A percentile compares a stretch with the other conserved stretches of the same genome.
phyloP scores from a whole-genome alignment of 306 rosid species.

The Cucurbita moschata region DNA sequence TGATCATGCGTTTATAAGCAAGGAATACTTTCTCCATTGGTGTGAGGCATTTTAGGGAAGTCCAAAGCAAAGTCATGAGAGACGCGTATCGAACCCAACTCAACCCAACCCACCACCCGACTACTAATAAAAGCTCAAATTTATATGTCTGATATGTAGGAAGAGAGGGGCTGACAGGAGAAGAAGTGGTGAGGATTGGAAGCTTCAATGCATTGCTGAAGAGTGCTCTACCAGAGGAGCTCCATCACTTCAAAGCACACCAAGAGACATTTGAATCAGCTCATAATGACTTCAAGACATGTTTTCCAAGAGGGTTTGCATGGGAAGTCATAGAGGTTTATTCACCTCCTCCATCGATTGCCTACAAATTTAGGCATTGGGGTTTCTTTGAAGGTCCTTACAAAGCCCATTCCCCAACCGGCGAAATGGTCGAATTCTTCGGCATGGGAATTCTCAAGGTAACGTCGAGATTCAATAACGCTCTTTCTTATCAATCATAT shows the following conservation, averaged over 20 bases:
- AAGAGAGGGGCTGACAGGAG: constrained; percentile 41
- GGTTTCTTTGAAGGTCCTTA: constrained; percentile 72
- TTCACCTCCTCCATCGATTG: constrained; percentile 47
- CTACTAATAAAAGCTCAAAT: too few relatives aligned
- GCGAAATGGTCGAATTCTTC: constrained; percentile 34
- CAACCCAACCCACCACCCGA: too few relatives aligned
- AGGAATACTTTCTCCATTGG: too few relatives aligned
- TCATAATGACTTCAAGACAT: constrained; percentile 36
- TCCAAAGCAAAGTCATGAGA: too few relatives aligned
- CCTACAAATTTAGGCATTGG: constrained; percentile 71
- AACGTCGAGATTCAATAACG: too few relatives aligned
- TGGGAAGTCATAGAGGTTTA: constrained; percentile 66
- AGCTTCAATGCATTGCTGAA: constrained; percentile 49
- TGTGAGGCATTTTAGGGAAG: too few relatives aligned
- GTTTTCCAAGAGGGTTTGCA: constrained; percentile 71
- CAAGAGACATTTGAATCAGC: constrained; percentile 59
- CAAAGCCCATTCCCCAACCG: constrained; percentile 42
- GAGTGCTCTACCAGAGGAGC: constrained; percentile 37
- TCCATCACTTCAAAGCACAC: constrained; percentile 33
- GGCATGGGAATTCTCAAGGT: constrained; percentile 62
- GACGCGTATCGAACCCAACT: too few relatives aligned
- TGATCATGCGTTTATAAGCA: too few relatives aligned
- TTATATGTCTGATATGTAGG: constrained; percentile 9
- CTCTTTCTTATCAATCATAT: too few relatives aligned
- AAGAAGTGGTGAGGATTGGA: constrained; percentile 45